Evolutionary conservation across 148 eudicot species (phyloP).

Genomic region (Drosera capensis): DNA sequence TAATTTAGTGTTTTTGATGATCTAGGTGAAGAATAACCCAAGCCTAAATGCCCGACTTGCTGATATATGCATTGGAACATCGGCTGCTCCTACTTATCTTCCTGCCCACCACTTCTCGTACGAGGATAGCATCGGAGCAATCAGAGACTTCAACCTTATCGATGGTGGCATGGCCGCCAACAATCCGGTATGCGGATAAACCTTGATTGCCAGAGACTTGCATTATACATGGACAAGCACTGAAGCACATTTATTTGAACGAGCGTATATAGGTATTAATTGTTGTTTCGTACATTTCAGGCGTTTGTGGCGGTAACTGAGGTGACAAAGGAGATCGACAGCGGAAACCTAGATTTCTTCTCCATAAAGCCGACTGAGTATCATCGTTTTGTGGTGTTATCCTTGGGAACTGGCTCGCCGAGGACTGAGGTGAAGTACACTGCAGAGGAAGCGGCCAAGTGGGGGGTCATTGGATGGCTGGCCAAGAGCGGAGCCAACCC

Average conservation of each 20-base stretch:
- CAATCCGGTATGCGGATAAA: constrained; percentile 20
- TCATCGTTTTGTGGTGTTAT: constrained; percentile 27
- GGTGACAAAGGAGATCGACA: constrained; percentile 27
- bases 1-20: background rate
- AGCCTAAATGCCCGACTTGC: constrained; percentile 22
- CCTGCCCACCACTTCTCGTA: constrained; percentile 26
- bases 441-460: constrained; percentile 24
- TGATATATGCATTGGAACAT: constrained; percentile 39
- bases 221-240: too few species aligned
- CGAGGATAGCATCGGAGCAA: constrained; percentile 12
- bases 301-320: constrained; percentile 34
- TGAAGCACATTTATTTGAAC: background rate
- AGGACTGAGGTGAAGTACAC: constrained; percentile 16
- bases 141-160: constrained; percentile 24
- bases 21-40: constrained; percentile 18
- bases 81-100: constrained; percentile 45
- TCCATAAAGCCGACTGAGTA: constrained; percentile 27
- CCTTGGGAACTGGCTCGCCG: constrained; percentile 39
- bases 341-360: constrained; percentile 15
- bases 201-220: background rate
- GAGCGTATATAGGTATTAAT: background rate
- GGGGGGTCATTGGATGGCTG: constrained; percentile 30
- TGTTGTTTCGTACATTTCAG: constrained; percentile 8
- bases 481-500: constrained; percentile 17
- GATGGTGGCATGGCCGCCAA: constrained; percentile 45